Evolutionary conservation across 768 basidiomycete species (phyloP), one percentile per base, ranked within the genome.

Genomic region (Kwoniella pini): DNA sequence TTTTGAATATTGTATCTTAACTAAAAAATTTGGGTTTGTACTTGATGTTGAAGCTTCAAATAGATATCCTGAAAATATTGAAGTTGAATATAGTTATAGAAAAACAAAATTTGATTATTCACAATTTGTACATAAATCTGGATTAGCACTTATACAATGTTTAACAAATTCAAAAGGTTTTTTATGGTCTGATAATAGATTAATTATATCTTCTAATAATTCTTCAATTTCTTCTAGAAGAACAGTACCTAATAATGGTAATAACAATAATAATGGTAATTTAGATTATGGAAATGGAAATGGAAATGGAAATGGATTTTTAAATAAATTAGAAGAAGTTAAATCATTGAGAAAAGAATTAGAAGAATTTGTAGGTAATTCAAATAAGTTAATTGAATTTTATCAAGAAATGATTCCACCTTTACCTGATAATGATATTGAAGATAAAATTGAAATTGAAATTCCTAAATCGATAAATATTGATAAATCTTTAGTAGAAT

Each of bases 51-150:
- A 94, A 79, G 89, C 89, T 0, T 83, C 82, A 9, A 81, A 82
- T 19, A 80, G 88, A 63, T 94, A 94, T 72, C 87, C 90, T 12
- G 87, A 87, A 45, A 84, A 86, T 40, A 83, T 96, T 59, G 88
- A 92, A 65, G 89, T 91, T 19, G 81, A 87, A 22, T 98, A 97
- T 79, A 89, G 89, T 9, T 98, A 97, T 74, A 87, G 94, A 13
- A 64, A 38, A 80, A 57, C 85, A 40, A 82, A 86, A 3, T 90
- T 86, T 81, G 82, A 84, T 64, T 85, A 91, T 78, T 89, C 91
- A 19, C 95, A 98, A 74, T 97, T 91, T 75, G 88, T 96, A 28
- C 95, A 96, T 72, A 86, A 87, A 49, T 85, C 88, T 4, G 96
- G 96, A 1, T 85, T 89, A 22, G 92, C 90, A 9, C 91, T 97